Percentiles rank a stretch among this genome's conserved stretches.
These are phyloP conservation scores for Hamamelis virginiana DNA, from an alignment of 164 flowering plant species.

Conservation along the genomic window DNA sequence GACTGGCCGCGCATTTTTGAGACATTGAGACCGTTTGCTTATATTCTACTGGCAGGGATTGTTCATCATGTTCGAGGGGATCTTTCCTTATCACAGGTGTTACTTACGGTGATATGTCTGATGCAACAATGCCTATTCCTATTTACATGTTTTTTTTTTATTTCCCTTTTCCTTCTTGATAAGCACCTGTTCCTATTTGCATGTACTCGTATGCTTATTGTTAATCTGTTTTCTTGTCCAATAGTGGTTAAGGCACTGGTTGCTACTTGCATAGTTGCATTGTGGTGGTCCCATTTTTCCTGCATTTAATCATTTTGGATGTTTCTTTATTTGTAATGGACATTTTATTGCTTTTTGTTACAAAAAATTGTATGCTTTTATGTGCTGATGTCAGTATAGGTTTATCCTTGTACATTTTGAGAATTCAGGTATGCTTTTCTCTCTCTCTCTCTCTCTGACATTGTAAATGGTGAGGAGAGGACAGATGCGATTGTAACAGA, in stretches of 20 bases:
- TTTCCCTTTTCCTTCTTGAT: too few species aligned
- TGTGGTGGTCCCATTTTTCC: neutral
- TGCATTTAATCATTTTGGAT: neutral
- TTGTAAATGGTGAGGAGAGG: too few species aligned
- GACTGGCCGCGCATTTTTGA: conserved; percentile 93
- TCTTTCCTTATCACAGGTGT: conserved; percentile 89
- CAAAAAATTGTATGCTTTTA: neutral
- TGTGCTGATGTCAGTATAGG: neutral
- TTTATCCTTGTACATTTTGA: neutral
- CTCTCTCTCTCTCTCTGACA: too few species aligned
- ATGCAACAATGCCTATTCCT: neutral
- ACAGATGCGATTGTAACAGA: too few species aligned
- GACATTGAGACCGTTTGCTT: conserved; percentile 93
- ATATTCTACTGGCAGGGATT: conserved; percentile 94
- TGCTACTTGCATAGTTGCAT: neutral
- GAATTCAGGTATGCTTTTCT: neutral
- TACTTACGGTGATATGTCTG: neutral
- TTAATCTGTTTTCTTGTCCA: neutral
- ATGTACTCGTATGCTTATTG: neutral
- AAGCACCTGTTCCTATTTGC: too few species aligned
- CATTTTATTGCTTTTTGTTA: neutral
- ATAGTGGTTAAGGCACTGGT: neutral
- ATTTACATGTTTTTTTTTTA: neutral
- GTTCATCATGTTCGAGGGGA: conserved; percentile 94
- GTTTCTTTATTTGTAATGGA: neutral